Evolutionary conservation across 148 eudicot species (phyloP), one percentile per base, ranked within the genome.

Genomic region (Chenopodium quinoa): DNA sequence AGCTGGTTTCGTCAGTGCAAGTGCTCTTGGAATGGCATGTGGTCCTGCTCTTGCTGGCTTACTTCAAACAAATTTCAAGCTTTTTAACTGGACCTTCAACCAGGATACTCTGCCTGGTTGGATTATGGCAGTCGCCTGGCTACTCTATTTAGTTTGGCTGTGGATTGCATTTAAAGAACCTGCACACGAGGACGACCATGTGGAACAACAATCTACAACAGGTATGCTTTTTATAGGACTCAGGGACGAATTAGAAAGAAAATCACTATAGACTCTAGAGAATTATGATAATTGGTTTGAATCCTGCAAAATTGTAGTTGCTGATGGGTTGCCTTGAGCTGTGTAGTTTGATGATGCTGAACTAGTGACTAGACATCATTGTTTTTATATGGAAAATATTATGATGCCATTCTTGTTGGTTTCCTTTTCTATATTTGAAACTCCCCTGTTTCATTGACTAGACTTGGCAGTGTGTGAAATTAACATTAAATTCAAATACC

Each of bases 11-110:
- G 97, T 92, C 67, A 92, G 97, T 84, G 97, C 97, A 54, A 92
- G 97, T 86, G 97, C 94, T 81, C 91, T 91, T 67, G 97, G 97
- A 82, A 92, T 92, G 97, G 97, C 97, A 68, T 92, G 97, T 89
- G 97, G 97, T 22, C 97, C 97, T 63, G 97, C 97, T 65, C 86
- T 92, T 82, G 97, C 91, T 83, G 94, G 97, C 27, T 79, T 91
- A 70, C 92, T 92, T 73, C 97, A 92, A 79, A 86, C 81, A 12
- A 80, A 92, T 44, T 91, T 91, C 65, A 92, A 81, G 77, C 77
- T 92, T 64, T 88, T 89, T 64, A 90, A 85, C 83, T 14, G 90
- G 68, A 92, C 94, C 29, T 82, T 91, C 83, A 85, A 91, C 82
- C 86, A 90, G 83, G 68, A 88, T 31, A 92, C 97, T 60, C 81